These are phyloP conservation scores for Dactylella cylindrospora DNA, from an alignment of 2,329 filamentous ascomycete species.

Conservation along the genomic window DNA sequence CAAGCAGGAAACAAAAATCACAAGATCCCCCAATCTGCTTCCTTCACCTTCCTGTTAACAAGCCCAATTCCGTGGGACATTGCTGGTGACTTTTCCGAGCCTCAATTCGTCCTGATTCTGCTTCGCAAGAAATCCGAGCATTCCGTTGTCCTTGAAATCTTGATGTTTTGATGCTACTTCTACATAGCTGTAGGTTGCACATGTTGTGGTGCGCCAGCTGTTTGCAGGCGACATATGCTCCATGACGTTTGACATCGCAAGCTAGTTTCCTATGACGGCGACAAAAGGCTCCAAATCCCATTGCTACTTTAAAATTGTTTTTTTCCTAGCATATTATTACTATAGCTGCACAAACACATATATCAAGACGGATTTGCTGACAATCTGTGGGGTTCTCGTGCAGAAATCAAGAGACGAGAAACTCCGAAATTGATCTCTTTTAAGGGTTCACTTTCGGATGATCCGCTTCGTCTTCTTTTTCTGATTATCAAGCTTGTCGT, in stretches of 20 bases:
- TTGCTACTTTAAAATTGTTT: background rate
- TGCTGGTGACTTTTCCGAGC: background rate
- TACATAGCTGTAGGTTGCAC: constrained; percentile 9
- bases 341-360: constrained; percentile 7
- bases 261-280: constrained; percentile 26
- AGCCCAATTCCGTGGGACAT: background rate
- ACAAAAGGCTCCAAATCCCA: constrained; percentile 19
- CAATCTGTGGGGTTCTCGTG: constrained; percentile 20
- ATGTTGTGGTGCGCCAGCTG: constrained; percentile 28
- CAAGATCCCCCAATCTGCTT: background rate
- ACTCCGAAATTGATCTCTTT: constrained; percentile 1
- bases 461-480: background rate
- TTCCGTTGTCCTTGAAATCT: constrained; percentile 13
- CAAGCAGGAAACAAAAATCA: background rate
- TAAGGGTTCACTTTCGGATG: constrained; percentile 3
- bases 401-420: background rate
- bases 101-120: constrained; percentile 14
- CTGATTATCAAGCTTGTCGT: constrained; percentile 1
- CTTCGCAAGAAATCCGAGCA: constrained; percentile 11
- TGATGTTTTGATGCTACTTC: background rate
- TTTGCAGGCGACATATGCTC: constrained; percentile 37
- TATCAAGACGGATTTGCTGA: constrained; percentile 27
- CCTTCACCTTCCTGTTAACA: background rate
- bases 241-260: constrained; percentile 43
- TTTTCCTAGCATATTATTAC: too few species aligned